A percentile compares a stretch with the other conserved stretches of the same genome.
Evolutionary conservation across 2,329 filamentous ascomycete genomes (phyloP).

Genomic region (Aphanocladium album): DNA sequence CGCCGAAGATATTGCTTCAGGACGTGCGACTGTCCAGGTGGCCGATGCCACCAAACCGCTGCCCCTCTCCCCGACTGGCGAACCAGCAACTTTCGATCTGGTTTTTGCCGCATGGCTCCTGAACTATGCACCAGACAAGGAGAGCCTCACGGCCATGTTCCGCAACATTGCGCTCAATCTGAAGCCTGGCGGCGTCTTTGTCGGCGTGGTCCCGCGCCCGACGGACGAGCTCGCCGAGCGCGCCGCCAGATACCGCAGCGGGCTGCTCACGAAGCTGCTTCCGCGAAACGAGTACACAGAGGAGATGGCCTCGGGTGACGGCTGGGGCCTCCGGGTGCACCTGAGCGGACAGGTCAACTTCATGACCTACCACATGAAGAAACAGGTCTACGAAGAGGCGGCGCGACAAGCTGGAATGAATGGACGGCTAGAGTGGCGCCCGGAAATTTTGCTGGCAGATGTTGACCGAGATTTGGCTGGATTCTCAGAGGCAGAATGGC

Average conservation of each 20-base stretch:
- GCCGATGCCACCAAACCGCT: neutral
- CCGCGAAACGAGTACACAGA: neutral
- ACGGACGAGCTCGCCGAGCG: slow-evolving; percentile 4
- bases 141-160: slow-evolving; percentile 12
- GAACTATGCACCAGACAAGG: slow-evolving; percentile 8
- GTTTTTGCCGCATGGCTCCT: slow-evolving; percentile 13
- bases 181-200: slow-evolving; percentile 12
- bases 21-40: neutral
- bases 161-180: slow-evolving; percentile 14
- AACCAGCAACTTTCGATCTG: neutral
- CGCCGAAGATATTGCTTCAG: neutral
- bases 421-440: slow-evolving; percentile 4
- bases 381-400: slow-evolving; percentile 11
- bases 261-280: neutral
- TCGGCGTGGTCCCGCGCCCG: slow-evolving; percentile 10
- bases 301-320: neutral
- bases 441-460: neutral
- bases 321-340: neutral
- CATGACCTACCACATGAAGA: slow-evolving; percentile 13
- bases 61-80: neutral
- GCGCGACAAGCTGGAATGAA: slow-evolving; percentile 11
- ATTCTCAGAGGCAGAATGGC: neutral
- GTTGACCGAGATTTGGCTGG: neutral
- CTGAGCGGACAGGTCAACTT: slow-evolving; percentile 3
- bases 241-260: neutral